Evolutionary conservation across 495 filamentous ascomycete genomes (phyloP).

Genomic region (Lophiostoma macrostomum): DNA sequence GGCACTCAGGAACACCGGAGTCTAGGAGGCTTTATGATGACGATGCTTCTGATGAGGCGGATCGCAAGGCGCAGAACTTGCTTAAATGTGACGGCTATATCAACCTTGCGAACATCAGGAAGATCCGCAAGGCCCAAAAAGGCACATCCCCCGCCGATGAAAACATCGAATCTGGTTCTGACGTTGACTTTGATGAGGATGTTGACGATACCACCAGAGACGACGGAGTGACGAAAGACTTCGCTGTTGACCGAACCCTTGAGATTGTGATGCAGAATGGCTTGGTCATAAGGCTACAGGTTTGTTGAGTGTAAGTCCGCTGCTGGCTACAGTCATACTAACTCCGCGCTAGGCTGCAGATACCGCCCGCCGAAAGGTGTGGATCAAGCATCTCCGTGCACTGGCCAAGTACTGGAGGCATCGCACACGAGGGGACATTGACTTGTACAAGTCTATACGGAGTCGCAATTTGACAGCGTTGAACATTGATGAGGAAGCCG

Average conservation of each 20-base stretch:
- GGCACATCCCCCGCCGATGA: constrained; percentile 53
- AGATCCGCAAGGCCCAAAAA: constrained; percentile 54
- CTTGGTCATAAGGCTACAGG: constrained; percentile 63
- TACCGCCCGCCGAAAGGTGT: constrained; percentile 56
- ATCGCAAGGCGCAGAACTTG: constrained; percentile 60
- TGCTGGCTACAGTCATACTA: constrained; percentile 9
- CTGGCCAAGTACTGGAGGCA: constrained; percentile 65
- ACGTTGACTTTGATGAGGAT: constrained; percentile 48
- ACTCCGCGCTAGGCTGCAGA: constrained; percentile 49
- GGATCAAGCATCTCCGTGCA: constrained; percentile 58
- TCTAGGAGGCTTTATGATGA: constrained; percentile 52
- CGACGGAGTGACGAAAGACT: constrained; percentile 52
- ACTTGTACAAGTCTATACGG: constrained; percentile 55
- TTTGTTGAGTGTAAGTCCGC: too few relatives aligned
- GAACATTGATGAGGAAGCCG: constrained; percentile 67
- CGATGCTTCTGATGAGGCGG: constrained; percentile 60
- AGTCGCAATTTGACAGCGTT: constrained; percentile 60
- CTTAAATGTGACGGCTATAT: constrained; percentile 64
- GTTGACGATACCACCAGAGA: constrained; percentile 48
- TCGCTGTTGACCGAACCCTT: constrained; percentile 60
- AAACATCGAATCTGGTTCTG: constrained; percentile 44
- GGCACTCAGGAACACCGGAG: constrained; percentile 41
- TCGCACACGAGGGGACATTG: constrained; percentile 56
- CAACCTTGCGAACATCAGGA: constrained; percentile 57
- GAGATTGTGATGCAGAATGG: constrained; percentile 63